phyloP scores from a whole-genome alignment of 768 basidiomycete species.

The Termitomyces heimii region DNA sequence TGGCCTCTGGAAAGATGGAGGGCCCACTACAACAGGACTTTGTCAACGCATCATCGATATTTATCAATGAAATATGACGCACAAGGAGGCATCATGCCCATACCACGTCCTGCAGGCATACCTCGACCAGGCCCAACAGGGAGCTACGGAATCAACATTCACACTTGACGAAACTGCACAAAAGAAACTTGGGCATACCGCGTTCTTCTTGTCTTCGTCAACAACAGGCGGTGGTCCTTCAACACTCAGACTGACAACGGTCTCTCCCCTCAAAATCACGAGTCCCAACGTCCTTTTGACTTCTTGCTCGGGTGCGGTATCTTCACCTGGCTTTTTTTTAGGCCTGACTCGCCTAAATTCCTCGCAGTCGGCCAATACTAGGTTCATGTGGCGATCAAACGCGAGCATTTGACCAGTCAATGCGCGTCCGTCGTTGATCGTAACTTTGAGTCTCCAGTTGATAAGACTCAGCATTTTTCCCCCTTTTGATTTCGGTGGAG shows the following conservation, averaged over 20 bases:
- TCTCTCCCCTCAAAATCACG: conserved; percentile 94
- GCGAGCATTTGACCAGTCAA: conserved; percentile 99
- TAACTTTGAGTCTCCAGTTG: conserved; percentile 96
- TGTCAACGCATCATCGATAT: conserved; percentile 9
- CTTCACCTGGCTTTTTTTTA: conserved; percentile 87
- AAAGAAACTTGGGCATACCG: conserved; percentile 35
- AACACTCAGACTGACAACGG: conserved; percentile 90
- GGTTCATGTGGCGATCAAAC: conserved; percentile 99
- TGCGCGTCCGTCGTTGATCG: conserved; percentile 94
- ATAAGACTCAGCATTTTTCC: conserved; percentile 97
- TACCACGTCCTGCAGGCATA: conserved; percentile 94
- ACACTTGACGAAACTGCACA: not conserved
- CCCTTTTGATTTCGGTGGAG: conserved; percentile 95
- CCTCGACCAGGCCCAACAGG: conserved; percentile 90
- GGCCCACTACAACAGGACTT: conserved; percentile 40
- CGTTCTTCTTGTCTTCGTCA: conserved; percentile 85
- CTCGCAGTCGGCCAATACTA: conserved; percentile 97
- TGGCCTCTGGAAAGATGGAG: conserved; percentile 57
- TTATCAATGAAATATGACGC: conserved; percentile 21
- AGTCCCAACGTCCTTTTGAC: conserved; percentile 96
- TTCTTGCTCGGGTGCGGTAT: conserved; percentile 78
- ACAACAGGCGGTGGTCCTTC: conserved; percentile 93
- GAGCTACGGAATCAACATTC: conserved; percentile 40
- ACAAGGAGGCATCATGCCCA: conserved; percentile 93
- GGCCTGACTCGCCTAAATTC: conserved; percentile 91